These are phyloP conservation scores for Pythium plurisporium DNA, from an alignment of 352 stramenopile species.

Conservation along the genomic window DNA sequence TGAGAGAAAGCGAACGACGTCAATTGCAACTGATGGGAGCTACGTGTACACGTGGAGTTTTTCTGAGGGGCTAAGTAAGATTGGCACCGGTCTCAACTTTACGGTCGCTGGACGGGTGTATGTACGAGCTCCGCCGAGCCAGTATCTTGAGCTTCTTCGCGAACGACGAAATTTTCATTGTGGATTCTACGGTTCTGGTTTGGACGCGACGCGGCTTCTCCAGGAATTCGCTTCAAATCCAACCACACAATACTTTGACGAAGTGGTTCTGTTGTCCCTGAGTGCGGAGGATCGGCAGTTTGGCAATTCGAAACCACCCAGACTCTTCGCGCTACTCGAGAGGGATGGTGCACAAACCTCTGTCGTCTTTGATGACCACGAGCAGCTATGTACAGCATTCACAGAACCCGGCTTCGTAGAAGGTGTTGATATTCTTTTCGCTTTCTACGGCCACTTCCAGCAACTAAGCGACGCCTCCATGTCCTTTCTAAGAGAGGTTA, in stretches of 20 bases:
- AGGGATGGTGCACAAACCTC: not conserved
- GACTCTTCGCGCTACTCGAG: not conserved
- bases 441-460: conserved; percentile 57
- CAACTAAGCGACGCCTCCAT: conserved; percentile 29
- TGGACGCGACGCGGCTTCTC: conserved; percentile 33
- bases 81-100: conserved; percentile 69
- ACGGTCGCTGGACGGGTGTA: conserved; percentile 73
- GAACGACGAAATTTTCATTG: conserved; percentile 23
- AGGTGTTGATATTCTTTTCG: conserved; percentile 23
- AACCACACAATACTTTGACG: not conserved
- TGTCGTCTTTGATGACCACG: conserved; percentile 25
- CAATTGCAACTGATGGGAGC: conserved; percentile 57
- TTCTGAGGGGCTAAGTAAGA: conserved; percentile 41
- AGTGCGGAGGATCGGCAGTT: not conserved
- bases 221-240: not conserved
- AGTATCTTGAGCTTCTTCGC: conserved; percentile 28
- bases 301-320: not conserved
- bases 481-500: conserved; percentile 20
- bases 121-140: conserved; percentile 20
- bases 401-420: not conserved
- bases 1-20: not conserved
- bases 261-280: not conserved
- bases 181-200: conserved; percentile 38
- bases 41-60: conserved; percentile 62
- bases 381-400: conserved; percentile 17